Evolutionary conservation across 495 filamentous ascomycete species (phyloP), one percentile per base, ranked within the genome.

Genomic region (Umbilicaria muhlenbergii): DNA sequence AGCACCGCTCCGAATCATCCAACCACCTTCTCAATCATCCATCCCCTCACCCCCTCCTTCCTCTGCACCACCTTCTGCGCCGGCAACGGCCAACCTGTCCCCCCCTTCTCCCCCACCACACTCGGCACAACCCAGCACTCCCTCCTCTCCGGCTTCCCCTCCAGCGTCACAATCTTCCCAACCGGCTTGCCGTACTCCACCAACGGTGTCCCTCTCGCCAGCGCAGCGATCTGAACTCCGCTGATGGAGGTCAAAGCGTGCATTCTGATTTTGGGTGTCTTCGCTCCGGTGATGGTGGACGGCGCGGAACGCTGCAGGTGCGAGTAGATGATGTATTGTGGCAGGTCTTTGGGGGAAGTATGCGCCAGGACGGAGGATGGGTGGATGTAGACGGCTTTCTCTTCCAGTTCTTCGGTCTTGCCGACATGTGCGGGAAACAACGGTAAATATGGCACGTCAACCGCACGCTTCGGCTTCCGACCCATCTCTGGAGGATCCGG

Each of bases 371-470:
- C 61, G 1, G 86, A 94, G 0, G 80, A 76, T 0, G 87, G 86
- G 57, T 94, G 88, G 21, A 94, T 69, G 58, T 84, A 94, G n/a
- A 91, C 83, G 18, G 68, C 73, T 8, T 65, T 63, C 47, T 77
- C 75, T 18, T 56, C 39, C 13, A 74, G 44, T 24, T 76, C 68
- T n/a, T 60, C 51, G 2, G 64, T 56, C 5, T 61, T 64, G 11
- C 68, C 67, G 28, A 64, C 62, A 21, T 73, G 71, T 3, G 83
- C 78, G 10, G 81, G 77, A 51, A 88, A 79, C 14, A 99, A 77
- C 0, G 92, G 86, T 2, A 94, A 51, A 58, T 95, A 99, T 2
- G 89, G 83, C 3, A 94, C 81, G 55, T 95, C 85, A 40, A 84
- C 86, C 1, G 87, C 85, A 37, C 81, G 73, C 37, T 74, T 79